Evolutionary conservation across 768 basidiomycete species (phyloP).

Genomic region (Mycena haematopus): DNA sequence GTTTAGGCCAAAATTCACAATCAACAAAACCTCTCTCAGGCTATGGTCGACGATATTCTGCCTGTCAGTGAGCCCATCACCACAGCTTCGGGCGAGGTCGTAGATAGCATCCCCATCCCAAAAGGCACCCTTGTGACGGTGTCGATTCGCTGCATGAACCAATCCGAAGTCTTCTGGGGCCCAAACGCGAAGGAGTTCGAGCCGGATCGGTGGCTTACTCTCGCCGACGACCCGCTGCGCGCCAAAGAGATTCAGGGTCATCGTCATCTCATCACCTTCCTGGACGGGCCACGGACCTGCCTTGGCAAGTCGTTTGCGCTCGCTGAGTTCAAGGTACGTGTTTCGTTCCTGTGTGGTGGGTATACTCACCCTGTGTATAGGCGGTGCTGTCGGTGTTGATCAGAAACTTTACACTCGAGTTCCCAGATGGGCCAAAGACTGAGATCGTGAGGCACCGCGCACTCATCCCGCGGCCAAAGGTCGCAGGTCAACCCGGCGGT

Average conservation of each 20-base stretch:
- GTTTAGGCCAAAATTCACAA: not conserved
- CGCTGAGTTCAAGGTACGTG: constrained; percentile 32
- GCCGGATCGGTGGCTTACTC: constrained; percentile 50
- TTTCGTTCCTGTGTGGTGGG: not conserved
- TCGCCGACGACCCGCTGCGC: constrained; percentile 31
- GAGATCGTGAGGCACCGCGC: constrained; percentile 30
- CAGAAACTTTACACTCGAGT: constrained; percentile 35
- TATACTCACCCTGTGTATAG: constrained; percentile 5
- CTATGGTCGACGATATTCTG: constrained; percentile 45
- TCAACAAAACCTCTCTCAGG: constrained; percentile 31
- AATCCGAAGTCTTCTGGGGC: constrained; percentile 51
- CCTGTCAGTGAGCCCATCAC: constrained; percentile 43
- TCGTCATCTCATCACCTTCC: constrained; percentile 50
- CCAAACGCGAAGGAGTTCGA: constrained; percentile 48
- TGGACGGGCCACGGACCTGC: constrained; percentile 53
- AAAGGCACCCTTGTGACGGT: constrained; percentile 48
- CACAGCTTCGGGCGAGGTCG: constrained; percentile 35
- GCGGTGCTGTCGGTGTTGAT: constrained; percentile 40
- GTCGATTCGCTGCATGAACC: constrained; percentile 50
- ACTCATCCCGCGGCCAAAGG: constrained; percentile 29
- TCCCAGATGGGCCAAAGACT: constrained; percentile 37
- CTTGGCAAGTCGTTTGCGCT: constrained; percentile 51
- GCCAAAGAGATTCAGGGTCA: constrained; percentile 45
- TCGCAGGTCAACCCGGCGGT: constrained; percentile 21
- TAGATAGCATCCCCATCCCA: constrained; percentile 41